Base-by-base conservation (phyloP, 371 early-diverging fungal genomes). In the Lichtheimia corymbifera region DNA sequence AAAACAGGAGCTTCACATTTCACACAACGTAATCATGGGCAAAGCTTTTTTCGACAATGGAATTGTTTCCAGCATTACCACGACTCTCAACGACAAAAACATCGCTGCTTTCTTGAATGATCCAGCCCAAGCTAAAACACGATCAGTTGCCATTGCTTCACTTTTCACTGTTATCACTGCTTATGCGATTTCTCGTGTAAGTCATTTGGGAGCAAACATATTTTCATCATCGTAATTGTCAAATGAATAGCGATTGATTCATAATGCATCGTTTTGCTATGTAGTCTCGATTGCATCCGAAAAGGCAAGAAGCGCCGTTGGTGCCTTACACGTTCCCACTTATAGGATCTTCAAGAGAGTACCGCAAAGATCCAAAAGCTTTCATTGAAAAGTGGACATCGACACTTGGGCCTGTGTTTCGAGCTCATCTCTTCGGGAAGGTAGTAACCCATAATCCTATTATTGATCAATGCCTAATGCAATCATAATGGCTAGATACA, bases 281-380 rank as follows among this genome's bases (percentile, higher is more conserved):
- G 11, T 35, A 35, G 35, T 9, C 35, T 35, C 35, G 35, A 2
- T 35, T 11, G 9, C 35, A 35, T 9, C 2, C 11, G 24, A 25
- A 13, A 20, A 22, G 2, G 22, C 24, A 25, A 20, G 56, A 15
- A 12, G 30, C 17, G 6, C 61, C 66, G 2, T 35, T 57, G 13
- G 61, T 65, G 11, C 61, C 66, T 20, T 65, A 65, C n/a, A 65
- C 28, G 1, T 49, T 42, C 5, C 66, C 61, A 5, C 17, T 65
- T 17, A 42, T 61, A 3, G 66, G 66, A 13, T 65, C 66, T 4
- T 61, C 61, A 5, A 3, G 4, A 0, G 61, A 55, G 15, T 65
- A 65, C 49, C 30, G 42, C 22, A 43, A 61, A 20, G 61, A 65
- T 25, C 66, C 66, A 3, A 22, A 45, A 47, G 61, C 20, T 15